Conservation (phyloP, 2,329 filamentous ascomycete genomes). For the Saccharata proteae region DNA sequence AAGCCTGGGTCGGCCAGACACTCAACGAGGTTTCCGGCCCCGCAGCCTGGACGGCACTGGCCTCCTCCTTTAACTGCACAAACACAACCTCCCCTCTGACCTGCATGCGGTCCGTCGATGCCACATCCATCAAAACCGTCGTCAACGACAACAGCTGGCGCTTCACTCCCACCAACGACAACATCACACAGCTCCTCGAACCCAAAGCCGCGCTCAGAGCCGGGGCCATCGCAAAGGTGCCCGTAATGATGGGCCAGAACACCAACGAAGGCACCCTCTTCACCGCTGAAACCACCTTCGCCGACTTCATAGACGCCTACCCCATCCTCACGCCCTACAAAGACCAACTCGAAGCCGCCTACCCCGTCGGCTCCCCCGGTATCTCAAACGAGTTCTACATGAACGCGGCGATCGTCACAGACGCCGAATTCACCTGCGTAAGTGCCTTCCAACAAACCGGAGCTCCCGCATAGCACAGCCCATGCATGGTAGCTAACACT, state of each 20-base stretch:
- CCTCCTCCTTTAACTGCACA: slow-evolving; percentile 24
- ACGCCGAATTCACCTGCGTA: too few relatives aligned
- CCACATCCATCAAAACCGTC: slow-evolving; percentile 21
- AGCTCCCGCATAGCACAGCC: too few relatives aligned
- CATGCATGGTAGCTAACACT: too few relatives aligned
- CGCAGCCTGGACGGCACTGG: slow-evolving; percentile 20
- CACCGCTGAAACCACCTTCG: slow-evolving; percentile 14
- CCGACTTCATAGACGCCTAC: too few relatives aligned
- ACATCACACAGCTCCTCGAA: slow-evolving; percentile 19
- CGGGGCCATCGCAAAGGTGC: slow-evolving; percentile 23
- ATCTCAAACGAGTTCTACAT: too few relatives aligned
- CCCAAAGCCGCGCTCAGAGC: slow-evolving; percentile 22
- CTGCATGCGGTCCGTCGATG: slow-evolving; percentile 25
- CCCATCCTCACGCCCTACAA: too few relatives aligned
- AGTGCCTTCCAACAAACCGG: too few relatives aligned
- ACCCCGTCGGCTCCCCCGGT: too few relatives aligned
- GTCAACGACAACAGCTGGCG: slow-evolving; percentile 19
- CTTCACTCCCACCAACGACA: slow-evolving; percentile 22
- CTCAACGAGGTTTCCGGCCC: slow-evolving; percentile 21
- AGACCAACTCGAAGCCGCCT: too few relatives aligned
- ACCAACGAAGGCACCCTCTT: slow-evolving; percentile 30
- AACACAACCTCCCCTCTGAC: slow-evolving; percentile 17
- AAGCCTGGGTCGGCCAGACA: slow-evolving; percentile 19
- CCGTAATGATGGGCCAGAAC: slow-evolving; percentile 30
- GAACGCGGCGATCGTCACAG: too few relatives aligned